These are phyloP conservation scores for Trematosphaeria pertusa DNA, from an alignment of 2,329 filamentous ascomycete species.

Conservation along the genomic window DNA sequence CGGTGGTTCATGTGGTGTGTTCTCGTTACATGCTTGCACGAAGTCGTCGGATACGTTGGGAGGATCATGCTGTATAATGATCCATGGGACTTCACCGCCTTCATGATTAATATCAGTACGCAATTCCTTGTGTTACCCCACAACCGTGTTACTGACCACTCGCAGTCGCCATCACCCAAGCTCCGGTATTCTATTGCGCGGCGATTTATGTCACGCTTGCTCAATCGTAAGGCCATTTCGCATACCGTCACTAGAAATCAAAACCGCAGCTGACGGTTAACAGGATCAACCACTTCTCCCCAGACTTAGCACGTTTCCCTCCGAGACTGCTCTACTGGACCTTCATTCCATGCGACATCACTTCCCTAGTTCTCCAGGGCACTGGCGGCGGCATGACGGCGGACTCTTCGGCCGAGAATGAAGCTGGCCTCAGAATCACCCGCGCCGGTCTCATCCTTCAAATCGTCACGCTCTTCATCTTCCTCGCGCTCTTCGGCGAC, in stretches of 20 bases:
- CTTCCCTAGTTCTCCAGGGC: slow-evolving; percentile 62
- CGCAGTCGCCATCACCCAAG: slow-evolving; percentile 54
- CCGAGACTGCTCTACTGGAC: slow-evolving; percentile 60
- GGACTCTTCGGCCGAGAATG: slow-evolving; percentile 49
- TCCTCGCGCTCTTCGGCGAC: slow-evolving; percentile 45
- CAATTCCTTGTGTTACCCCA: too few species aligned
- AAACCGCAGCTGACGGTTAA: slow-evolving; percentile 45
- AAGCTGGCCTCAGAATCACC: slow-evolving; percentile 59
- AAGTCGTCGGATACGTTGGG: slow-evolving; percentile 61
- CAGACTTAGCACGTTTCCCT: slow-evolving; percentile 59
- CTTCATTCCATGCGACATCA: slow-evolving; percentile 62
- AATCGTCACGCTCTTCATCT: slow-evolving; percentile 57
- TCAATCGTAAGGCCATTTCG: neutral
- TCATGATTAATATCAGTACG: slow-evolving; percentile 53
- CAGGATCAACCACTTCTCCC: slow-evolving; percentile 59
- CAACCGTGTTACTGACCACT: slow-evolving; percentile 10
- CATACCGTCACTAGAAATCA: neutral
- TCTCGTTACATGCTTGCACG: slow-evolving; percentile 53
- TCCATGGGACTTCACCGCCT: slow-evolving; percentile 60
- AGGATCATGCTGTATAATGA: slow-evolving; percentile 58
- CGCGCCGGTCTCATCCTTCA: slow-evolving; percentile 61
- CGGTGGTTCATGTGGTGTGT: slow-evolving; percentile 59
- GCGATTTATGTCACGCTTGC: slow-evolving; percentile 49
- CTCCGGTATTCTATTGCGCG: slow-evolving; percentile 59
- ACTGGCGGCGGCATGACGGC: slow-evolving; percentile 61